phyloP scores from a whole-genome alignment of 805 yeast genomes.

The Starmerella bombi region DNA sequence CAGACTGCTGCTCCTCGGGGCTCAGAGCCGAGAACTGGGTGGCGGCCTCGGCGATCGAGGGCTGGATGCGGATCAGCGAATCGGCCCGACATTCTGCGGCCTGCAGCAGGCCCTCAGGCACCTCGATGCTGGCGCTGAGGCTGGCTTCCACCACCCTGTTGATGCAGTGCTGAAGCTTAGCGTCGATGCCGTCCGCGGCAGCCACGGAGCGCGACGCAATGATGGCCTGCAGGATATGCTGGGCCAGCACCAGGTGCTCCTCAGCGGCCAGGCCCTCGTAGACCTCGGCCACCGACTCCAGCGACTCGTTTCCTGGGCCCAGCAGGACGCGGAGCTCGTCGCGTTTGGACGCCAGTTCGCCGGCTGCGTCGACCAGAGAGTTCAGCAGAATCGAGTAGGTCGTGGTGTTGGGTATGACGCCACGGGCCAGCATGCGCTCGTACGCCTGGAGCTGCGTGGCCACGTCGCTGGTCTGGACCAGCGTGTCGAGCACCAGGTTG shows the following conservation, averaged over 20 bases:
- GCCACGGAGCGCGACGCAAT: not conserved
- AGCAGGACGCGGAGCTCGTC: constrained; percentile 8
- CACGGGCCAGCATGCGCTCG: constrained; percentile 20
- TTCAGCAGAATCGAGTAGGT: constrained; percentile 24
- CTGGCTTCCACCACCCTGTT: constrained; percentile 14
- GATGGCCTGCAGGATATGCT: constrained; percentile 13
- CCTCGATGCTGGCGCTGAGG: constrained; percentile 2
- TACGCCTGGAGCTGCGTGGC: constrained; percentile 23
- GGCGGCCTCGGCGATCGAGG: constrained; percentile 8
- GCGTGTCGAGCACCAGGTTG: constrained; percentile 19
- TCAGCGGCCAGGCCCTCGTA: constrained; percentile 18
- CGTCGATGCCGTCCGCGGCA: not conserved
- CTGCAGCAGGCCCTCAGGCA: constrained; percentile 3
- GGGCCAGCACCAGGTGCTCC: constrained; percentile 19
- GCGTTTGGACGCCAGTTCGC: not conserved
- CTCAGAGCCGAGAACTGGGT: constrained; percentile 4
- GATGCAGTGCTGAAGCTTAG: constrained; percentile 5
- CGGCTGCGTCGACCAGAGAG: constrained; percentile 20
- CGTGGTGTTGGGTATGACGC: constrained; percentile 20
- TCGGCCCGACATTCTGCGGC: not conserved
- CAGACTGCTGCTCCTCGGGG: constrained; percentile 6
- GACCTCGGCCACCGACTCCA: constrained; percentile 23
- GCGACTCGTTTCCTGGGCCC: constrained; percentile 11
- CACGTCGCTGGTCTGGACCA: constrained; percentile 18
- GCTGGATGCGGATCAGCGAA: constrained; percentile 3